Percentiles rank a stretch among this genome's conserved stretches.
Conservation (phyloP, 805 yeast species). For the Wickerhamomyces chaumierensis region DNA sequence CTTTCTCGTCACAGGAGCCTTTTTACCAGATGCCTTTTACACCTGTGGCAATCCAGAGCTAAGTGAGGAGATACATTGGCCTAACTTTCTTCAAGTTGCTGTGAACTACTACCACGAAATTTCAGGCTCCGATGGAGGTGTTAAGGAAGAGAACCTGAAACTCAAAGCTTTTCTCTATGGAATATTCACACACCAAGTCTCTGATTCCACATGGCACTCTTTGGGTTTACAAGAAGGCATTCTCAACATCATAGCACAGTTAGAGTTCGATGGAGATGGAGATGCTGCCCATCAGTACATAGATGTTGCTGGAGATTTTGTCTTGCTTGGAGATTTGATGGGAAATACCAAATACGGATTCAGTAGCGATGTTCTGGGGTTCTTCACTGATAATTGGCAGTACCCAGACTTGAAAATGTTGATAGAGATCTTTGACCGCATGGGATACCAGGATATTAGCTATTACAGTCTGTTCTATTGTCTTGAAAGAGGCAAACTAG, state of each 20-base stretch:
- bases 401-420: slow-evolving; percentile 31
- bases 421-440: slow-evolving; percentile 24
- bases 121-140: not conserved
- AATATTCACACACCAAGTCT: slow-evolving; percentile 47
- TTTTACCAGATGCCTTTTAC: slow-evolving; percentile 62
- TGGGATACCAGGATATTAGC: slow-evolving; percentile 23
- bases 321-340: slow-evolving; percentile 29
- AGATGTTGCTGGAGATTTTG: slow-evolving; percentile 58
- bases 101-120: slow-evolving; percentile 28
- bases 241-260: slow-evolving; percentile 33
- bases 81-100: slow-evolving; percentile 42
- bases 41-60: slow-evolving; percentile 38
- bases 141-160: slow-evolving; percentile 15
- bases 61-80: slow-evolving; percentile 65
- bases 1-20: slow-evolving; percentile 45
- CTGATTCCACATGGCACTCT: slow-evolving; percentile 64
- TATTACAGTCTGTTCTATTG: slow-evolving; percentile 31
- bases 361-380: slow-evolving; percentile 7
- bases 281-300: slow-evolving; percentile 40
- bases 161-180: slow-evolving; percentile 50
- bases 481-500: slow-evolving; percentile 43
- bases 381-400: slow-evolving; percentile 26
- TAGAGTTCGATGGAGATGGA: slow-evolving; percentile 43
- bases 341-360: not conserved
- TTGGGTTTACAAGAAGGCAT: slow-evolving; percentile 42